Percentiles rank a stretch among this genome's conserved stretches.
phyloP scores from a whole-genome alignment of 306 rosid genomes.

The Dryas drummondii region DNA sequence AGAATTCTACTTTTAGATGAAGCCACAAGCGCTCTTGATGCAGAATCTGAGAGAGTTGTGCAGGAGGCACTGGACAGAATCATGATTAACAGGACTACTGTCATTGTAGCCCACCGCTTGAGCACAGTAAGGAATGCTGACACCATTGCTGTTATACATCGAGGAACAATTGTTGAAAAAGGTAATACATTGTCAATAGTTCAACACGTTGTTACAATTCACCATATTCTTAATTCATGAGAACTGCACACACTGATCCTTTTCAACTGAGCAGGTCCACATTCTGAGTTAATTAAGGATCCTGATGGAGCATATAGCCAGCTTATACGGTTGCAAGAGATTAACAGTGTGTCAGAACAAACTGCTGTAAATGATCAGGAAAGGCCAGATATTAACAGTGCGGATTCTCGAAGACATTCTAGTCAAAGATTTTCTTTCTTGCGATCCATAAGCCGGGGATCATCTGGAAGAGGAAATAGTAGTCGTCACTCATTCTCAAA shows the following conservation, averaged over 20 bases:
- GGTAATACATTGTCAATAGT: constrained; percentile 30
- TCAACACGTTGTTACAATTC: not conserved
- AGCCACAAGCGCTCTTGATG: constrained; percentile 72
- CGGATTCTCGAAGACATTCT: not conserved
- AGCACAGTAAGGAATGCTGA: constrained; percentile 59
- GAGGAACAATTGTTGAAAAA: constrained; percentile 61
- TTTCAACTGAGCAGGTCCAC: constrained; percentile 50
- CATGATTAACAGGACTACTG: constrained; percentile 62
- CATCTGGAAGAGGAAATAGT: constrained; percentile 54
- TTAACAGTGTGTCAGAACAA: constrained; percentile 15
- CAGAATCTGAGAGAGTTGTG: constrained; percentile 65
- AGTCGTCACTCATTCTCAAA: constrained; percentile 44
- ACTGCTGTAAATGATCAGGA: not conserved
- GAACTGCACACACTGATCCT: not conserved
- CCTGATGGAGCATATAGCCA: constrained; percentile 68
- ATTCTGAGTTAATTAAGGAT: constrained; percentile 49
- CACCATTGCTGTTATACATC: constrained; percentile 60
- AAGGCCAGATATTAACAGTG: not conserved
- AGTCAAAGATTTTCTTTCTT: constrained; percentile 20
- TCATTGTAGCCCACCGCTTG: constrained; percentile 72
- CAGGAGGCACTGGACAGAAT: constrained; percentile 67
- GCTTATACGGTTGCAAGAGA: constrained; percentile 61
- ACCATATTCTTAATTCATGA: not conserved
- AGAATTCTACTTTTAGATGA: constrained; percentile 68
- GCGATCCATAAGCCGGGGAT: constrained; percentile 49